Evolutionary conservation across 768 basidiomycete species (phyloP), one percentile per base, ranked within the genome.

Genomic region (Lactarius sp.): DNA sequence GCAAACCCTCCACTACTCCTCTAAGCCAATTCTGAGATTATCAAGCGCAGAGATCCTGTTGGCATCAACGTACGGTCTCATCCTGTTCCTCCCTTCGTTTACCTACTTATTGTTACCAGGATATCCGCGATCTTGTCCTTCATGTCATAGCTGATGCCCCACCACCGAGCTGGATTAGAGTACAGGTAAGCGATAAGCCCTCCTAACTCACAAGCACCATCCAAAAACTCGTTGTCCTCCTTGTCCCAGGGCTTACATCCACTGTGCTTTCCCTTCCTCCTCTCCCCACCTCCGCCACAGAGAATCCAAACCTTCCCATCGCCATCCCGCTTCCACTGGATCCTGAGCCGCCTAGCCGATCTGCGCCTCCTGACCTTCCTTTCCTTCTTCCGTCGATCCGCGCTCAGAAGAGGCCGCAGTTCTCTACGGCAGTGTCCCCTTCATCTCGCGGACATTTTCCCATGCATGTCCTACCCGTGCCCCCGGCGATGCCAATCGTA

Each of bases 161-260:
- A n/a, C 86, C 90, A 0, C 88, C 89, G 0, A 85, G 85, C 59
- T 98, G 94, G 94, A 81, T 98, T 20, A 81, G 83, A 56, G 81
- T 95, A 47, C 88, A 94, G 74, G 94, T 92, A 52, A 56, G 83
- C 13, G 27, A 20, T 5, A 20, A 52, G 56, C 39, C 22, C 34
- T 44, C 36, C 13, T 18, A 7, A 56, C 4, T 6, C 42, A 1
- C 18, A 31, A 13, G 14, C 4, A 22, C 34, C 49, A 85, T 98
- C 36, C 81, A 87, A 67, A 92, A 88, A 73, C 85, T 94, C 14
- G 89, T 96, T 41, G 75, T 83, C 0, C 74, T 98, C 18, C 81
- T 95, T 66, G 80, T 94, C 31, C 95, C 94, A n/a, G 96, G 96
- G 1, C 74, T 98, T 58, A 87, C 88, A 2, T 83, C 87, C 56